Evolutionary conservation across 2,329 filamentous ascomycete genomes (phyloP), one percentile per base, ranked within the genome.

Genomic region (Exophiala sp.): DNA sequence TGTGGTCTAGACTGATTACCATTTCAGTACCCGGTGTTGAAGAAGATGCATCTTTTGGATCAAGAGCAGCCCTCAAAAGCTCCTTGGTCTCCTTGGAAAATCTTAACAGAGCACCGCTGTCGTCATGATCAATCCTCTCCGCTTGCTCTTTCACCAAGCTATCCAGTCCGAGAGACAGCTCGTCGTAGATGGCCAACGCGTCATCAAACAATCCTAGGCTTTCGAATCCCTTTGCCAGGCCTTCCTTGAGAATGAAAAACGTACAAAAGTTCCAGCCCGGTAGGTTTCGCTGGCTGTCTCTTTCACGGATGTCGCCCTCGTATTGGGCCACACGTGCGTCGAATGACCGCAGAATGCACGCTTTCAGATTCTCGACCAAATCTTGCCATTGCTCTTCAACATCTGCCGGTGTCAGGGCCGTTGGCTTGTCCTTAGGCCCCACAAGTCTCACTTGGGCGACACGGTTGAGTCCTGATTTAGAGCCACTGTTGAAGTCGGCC

Each of bases 221-320:
- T 67, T 98, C 94, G 59, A 98, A 95, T 0, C 91, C 94, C 58
- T 88, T 80, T 1, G 93, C 91, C 29, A 98, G 72, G 0, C 93
- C 93, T 67, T 98, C 93, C 64, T 98, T 98, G 7, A 98, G 76
- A 13, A 98, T 90, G 66, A 98, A 98, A 66, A 98, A 98, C 0
- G 93, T 98, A 68, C 93, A 97, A 65, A 98, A 98, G 64, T 98
- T 98, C 93, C 93, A 98, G 0, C 93, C 93, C 0, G 93, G 93
- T 14, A 98, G 71, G 27, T 76, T 83, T 40, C 91, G 79, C 66
- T 97, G 90, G 0, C 84, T 80, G 60, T 97, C 91, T 63, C 90
- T 93, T 66, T 96, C 93, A 56, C 88, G 86, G 59, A 98, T 95
- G 60, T 98, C 93, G 52, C 96, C 90, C 67, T 98, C 93, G 66